Evolutionary conservation across 352 stramenopile genomes (phyloP), one percentile per base, ranked within the genome.

Genomic region (Paralagenidium karlingii): DNA sequence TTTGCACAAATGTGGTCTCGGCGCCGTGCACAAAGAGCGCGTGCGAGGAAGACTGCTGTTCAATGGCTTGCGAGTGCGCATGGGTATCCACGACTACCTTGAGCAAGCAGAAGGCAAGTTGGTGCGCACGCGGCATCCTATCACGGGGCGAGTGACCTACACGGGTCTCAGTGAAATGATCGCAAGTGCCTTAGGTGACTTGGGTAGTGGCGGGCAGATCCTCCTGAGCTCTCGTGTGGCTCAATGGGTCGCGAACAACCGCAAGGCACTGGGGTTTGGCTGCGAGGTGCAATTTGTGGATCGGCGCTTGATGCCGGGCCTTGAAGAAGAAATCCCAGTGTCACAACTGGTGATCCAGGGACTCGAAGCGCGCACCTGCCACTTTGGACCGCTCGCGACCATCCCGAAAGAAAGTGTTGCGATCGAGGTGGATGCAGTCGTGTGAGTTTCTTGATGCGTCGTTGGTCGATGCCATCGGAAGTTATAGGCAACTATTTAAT

Each of bases 41-140:
- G n/a, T n/a, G n/a, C n/a, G n/a, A n/a, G 74, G 67, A 25, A 64
- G 56, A 22, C 45, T 66, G 3, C 25, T 77, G 1, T 81, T 81
- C 41, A 65, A 40, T 34, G 64, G 63, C 6, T 32, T 80, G 16
- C 50, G 63, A 4, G 46, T 78, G 42, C 61, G 64, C 20, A 78
- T 81, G 67, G 61, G 64, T 8, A 54, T 78, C 18, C 63, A 75
- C 30, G 65, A 70, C 28, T 51, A 62, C 3, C 50, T 60, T 7
- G 41, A 59, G 15, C n/a, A n/a, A n/a, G 29, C 39, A 7, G 66
- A 75, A 38, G 58, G 60, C 25, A 43, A 60, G 12, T 49, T 80
- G 15, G 50, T 80, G 34, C 58, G 59, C 26, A 51, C 54, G 37
- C 53, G 57, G 12, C 66, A 79, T 15, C 50, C 49, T 1, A 55